phyloP scores from a whole-genome alignment of 1,139 yeast species.

The Blastobotrys illinoisensis region DNA sequence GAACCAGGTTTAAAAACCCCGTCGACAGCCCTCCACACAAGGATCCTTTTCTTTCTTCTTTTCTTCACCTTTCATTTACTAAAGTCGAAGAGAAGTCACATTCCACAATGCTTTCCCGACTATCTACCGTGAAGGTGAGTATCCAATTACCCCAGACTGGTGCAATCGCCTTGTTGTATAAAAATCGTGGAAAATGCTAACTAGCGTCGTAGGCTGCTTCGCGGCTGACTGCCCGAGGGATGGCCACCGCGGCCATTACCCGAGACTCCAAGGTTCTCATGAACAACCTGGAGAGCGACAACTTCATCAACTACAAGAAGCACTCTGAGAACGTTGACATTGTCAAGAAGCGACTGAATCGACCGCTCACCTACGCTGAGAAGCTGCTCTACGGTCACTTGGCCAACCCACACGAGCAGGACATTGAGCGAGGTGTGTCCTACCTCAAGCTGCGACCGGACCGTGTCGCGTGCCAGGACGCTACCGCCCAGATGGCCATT shows the following conservation, averaged over 20 bases:
- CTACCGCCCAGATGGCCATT: slow-evolving; percentile 99
- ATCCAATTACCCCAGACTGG: too few species aligned
- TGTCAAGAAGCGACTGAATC: slow-evolving; percentile 78
- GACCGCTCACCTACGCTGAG: slow-evolving; percentile 97
- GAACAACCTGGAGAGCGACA: slow-evolving; percentile 81
- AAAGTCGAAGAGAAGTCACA: not conserved
- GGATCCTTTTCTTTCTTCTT: not conserved
- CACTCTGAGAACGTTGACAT: slow-evolving; percentile 71
- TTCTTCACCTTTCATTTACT: not conserved
- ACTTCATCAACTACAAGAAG: slow-evolving; percentile 50
- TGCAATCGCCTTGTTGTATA: not conserved
- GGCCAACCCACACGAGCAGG: slow-evolving; percentile 93
- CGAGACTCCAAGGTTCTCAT: slow-evolving; percentile 90
- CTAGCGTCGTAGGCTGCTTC: slow-evolving; percentile 4
- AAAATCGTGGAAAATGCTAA: not conserved
- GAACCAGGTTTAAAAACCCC: not conserved
- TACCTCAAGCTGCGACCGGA: slow-evolving; percentile 97
- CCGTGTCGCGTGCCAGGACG: slow-evolving; percentile 99
- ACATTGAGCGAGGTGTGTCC: slow-evolving; percentile 91
- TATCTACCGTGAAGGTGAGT: not conserved
- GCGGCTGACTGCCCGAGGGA: slow-evolving; percentile 8
- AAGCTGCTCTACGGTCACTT: slow-evolving; percentile 93
- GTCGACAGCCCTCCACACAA: not conserved
- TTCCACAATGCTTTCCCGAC: not conserved
- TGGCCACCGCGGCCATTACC: slow-evolving; percentile 53